Evolutionary conservation across 495 filamentous ascomycete genomes (phyloP).

Genomic region (Glutinoglossum americanum): DNA sequence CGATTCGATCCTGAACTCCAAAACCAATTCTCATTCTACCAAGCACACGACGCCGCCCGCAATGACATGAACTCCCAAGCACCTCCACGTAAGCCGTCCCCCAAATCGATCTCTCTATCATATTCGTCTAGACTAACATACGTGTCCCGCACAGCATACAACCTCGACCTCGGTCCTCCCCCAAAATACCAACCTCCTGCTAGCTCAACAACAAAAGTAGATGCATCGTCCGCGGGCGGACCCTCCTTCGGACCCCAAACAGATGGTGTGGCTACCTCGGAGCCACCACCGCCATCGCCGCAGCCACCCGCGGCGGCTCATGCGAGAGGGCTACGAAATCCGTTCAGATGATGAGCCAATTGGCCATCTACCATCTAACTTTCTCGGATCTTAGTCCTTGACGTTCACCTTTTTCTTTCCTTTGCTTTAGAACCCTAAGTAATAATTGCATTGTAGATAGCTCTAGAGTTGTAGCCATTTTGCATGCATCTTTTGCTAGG

Average conservation of each 20-base stretch:
- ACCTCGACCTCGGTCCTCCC: slow-evolving; percentile 21
- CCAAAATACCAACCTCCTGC: slow-evolving; percentile 32
- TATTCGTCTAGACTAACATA: neutral
- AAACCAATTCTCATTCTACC: slow-evolving; percentile 22
- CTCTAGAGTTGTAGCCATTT: no score
- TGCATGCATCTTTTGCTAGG: no score
- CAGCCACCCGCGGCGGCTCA: neutral
- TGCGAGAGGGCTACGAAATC: neutral
- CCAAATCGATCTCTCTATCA: neutral
- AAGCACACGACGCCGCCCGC: slow-evolving; percentile 7
- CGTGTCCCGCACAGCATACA: slow-evolving; percentile 10
- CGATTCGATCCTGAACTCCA: slow-evolving; percentile 25
- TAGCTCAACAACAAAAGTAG: slow-evolving; percentile 29
- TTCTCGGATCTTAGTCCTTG: neutral
- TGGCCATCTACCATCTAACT: neutral
- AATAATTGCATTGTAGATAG: no score
- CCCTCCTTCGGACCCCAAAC: neutral
- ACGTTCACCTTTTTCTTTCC: neutral
- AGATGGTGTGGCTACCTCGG: neutral
- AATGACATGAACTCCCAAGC: neutral
- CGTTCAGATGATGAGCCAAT: neutral
- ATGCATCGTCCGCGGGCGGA: slow-evolving; percentile 18
- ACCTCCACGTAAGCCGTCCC: neutral
- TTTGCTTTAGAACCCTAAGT: neutral
- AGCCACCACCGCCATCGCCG: neutral